phyloP scores from a whole-genome alignment of 352 stramenopile genomes.

The Phytophthora meadii region DNA sequence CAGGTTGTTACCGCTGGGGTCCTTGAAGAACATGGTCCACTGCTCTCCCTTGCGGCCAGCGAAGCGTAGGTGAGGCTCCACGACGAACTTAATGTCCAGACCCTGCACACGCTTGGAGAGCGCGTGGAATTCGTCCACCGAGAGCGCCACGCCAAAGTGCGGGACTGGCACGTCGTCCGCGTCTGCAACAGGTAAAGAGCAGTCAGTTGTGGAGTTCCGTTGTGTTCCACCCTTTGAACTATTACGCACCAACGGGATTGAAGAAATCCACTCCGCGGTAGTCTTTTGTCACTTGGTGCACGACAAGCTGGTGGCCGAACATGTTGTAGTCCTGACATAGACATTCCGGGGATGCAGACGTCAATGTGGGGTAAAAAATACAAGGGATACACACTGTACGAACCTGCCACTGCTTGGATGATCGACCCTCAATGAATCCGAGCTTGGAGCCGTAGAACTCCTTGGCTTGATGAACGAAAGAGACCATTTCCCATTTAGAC shows the following conservation, averaged over 20 bases:
- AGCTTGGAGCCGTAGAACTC: constrained; percentile 94
- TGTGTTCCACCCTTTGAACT: background rate
- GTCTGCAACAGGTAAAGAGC: constrained; percentile 54
- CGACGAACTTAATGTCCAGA: constrained; percentile 93
- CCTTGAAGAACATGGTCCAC: constrained; percentile 99
- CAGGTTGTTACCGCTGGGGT: constrained; percentile 97
- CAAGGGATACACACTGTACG: background rate
- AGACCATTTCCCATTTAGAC: background rate
- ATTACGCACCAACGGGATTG: constrained; percentile 92
- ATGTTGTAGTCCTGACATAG: constrained; percentile 91
- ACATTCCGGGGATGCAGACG: constrained; percentile 28
- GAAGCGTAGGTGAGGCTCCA: constrained; percentile 96
- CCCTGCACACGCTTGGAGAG: constrained; percentile 86
- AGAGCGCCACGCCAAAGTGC: constrained; percentile 95
- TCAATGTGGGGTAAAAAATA: background rate
- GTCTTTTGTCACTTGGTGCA: constrained; percentile 92
- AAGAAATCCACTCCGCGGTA: constrained; percentile 95
- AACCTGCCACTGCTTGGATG: constrained; percentile 94
- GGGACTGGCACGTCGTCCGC: constrained; percentile 97
- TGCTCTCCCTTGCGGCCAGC: constrained; percentile 95
- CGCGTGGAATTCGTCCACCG: constrained; percentile 92
- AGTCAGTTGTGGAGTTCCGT: background rate
- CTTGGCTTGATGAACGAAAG: constrained; percentile 63
- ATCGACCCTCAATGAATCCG: constrained; percentile 92
- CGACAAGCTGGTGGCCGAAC: constrained; percentile 87